Conservation (phyloP, 306 rosid genomes). For the Rosa chinensis region DNA sequence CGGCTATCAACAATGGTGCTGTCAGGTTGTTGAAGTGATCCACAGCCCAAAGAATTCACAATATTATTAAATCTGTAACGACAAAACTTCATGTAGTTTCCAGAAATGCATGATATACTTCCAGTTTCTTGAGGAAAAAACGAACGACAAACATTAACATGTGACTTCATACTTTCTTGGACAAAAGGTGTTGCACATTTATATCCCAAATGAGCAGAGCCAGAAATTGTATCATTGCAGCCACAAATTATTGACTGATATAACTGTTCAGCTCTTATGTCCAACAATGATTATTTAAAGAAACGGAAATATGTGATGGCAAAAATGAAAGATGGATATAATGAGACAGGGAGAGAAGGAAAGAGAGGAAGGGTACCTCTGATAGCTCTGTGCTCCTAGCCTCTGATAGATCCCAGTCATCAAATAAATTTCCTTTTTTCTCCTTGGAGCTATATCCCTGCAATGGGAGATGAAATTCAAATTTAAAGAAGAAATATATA, state of each 20-base stretch:
- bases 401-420: slow-evolving; percentile 98
- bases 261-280: neutral
- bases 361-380: slow-evolving; percentile 53
- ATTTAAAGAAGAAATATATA: neutral
- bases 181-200: no score
- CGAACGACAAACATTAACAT: no score
- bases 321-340: neutral
- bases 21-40: no score
- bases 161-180: no score
- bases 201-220: no score
- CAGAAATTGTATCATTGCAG: neutral
- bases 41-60: no score
- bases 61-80: no score
- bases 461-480: slow-evolving; percentile 24
- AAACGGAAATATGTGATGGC: neutral
- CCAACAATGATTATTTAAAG: neutral
- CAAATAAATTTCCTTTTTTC: slow-evolving; percentile 68
- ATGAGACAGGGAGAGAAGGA: neutral
- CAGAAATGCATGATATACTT: no score
- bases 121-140: no score
- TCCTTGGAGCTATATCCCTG: slow-evolving; percentile 95
- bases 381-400: slow-evolving; percentile 63
- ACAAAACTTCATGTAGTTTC: no score
- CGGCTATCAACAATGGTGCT: no score
- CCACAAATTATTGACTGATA: neutral